phyloP scores from a whole-genome alignment of 495 filamentous ascomycete species.

The Trichoderma reesei region DNA sequence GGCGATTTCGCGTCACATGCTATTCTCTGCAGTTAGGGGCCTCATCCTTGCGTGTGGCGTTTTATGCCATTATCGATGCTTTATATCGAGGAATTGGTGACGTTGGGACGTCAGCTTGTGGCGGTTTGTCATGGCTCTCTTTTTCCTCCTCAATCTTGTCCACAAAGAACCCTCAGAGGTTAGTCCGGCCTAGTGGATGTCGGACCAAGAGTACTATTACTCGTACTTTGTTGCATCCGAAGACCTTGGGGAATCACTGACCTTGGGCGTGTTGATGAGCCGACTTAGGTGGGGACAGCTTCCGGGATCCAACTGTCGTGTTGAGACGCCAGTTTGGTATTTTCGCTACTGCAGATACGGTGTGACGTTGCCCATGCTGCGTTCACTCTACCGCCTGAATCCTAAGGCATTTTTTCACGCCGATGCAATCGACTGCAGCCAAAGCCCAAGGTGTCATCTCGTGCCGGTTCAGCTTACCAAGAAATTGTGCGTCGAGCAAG shows the following conservation, averaged over 20 bases:
- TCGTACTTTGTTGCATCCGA: no score
- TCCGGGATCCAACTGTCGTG: background rate
- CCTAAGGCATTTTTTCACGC: background rate
- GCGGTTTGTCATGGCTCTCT: background rate
- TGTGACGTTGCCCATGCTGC: background rate
- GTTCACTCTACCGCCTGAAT: background rate
- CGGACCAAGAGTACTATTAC: no score
- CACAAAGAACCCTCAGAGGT: no score
- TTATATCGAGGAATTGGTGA: background rate
- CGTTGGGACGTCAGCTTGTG: background rate
- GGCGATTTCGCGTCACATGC: slow-evolving; percentile 3
- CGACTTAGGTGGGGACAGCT: background rate
- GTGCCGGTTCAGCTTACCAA: background rate
- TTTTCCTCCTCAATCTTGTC: background rate
- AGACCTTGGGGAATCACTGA: background rate
- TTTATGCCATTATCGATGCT: background rate
- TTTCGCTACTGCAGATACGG: background rate
- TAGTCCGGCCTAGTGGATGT: no score
- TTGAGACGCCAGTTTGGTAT: background rate
- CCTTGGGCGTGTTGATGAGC: background rate
- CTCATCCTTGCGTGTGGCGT: background rate
- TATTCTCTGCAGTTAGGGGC: background rate
- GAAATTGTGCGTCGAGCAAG: background rate
- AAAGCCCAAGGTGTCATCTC: no score
- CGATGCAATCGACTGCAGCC: background rate